Base-by-base conservation (phyloP, 23 red algal species). In the Gracilaria gracilis region DNA sequence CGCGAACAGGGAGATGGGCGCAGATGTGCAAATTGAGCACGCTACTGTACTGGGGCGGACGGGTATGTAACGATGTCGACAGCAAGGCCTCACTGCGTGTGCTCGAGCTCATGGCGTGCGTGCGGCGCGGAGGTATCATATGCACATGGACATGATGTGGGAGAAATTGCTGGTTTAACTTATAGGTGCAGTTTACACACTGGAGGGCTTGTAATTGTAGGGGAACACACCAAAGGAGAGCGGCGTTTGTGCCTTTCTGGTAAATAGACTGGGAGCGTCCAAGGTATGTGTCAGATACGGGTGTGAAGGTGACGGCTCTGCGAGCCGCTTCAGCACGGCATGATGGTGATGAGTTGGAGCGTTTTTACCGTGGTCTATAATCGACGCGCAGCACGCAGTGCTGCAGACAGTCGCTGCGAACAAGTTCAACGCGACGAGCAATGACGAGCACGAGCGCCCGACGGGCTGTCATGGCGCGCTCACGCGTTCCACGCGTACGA, bases 21-120 rank as follows among this genome's bases (percentile, higher is more conserved):
- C 59, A 7, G 5, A 31, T 62, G 59, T 31, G 59, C 59, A 31
- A 62, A 62, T 29, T 62, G 59, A 62, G 23, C 4, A 13, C 24
- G 1, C 27, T 27, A 64, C 28, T 64, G 59, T 64, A 64, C 59
- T 9, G n/a, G 21, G 25, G 59, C 32, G 27, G 64, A 17, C 29
- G 31, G 14, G 64, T 34, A 69, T 69, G 64, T 69, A 69, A 32
- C 32, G 64, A 69, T 69, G 64, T 2, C 64, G 64, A 34, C 64
- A 69, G 64, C 64, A 69, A 69, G 64, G 64, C 25, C 32, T 34
- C 64, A 20, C 9, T 55, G 9, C 51, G 8, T 20, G 51, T 55
- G 51, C 8, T 55, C 51, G 51, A 55, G 51, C 51, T 55, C 11
- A 55, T 20, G 2, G 11, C 51, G 17, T 20, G 11, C 1, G 51